Conservation (phyloP, 345 rosid species). For the Hirschfeldia incana region DNA sequence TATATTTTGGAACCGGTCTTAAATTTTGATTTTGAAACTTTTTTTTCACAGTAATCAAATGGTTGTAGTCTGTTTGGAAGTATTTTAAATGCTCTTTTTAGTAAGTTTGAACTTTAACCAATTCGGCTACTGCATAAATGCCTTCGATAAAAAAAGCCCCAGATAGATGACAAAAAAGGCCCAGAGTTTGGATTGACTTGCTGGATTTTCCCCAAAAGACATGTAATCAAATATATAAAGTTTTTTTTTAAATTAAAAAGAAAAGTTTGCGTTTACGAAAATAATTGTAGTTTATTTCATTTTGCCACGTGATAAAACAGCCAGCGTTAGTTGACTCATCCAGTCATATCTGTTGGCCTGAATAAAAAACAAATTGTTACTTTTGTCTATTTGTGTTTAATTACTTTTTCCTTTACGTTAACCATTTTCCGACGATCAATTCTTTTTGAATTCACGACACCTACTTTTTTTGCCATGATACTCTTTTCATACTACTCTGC, state of each 20-base stretch:
- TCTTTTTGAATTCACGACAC: neutral
- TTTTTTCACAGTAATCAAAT: neutral
- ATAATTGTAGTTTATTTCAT: neutral
- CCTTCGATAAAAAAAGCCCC: neutral
- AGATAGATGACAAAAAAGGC: too few relatives aligned
- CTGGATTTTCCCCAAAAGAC: neutral
- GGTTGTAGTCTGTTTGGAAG: neutral
- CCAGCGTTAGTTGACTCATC: neutral
- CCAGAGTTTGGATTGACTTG: neutral
- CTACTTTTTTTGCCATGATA: neutral
- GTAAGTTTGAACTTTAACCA: neutral
- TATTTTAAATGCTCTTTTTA: neutral
- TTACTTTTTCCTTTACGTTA: neutral
- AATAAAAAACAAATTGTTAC: neutral
- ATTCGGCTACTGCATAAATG: neutral
- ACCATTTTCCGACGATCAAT: neutral
- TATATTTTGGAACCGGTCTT: too few relatives aligned
- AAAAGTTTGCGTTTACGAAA: neutral
- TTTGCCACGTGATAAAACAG: neutral
- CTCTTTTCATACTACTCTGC: too few relatives aligned
- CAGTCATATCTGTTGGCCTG: neutral
- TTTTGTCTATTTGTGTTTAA: neutral
- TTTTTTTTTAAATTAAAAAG: too few relatives aligned
- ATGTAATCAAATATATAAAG: too few relatives aligned
- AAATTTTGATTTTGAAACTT: too few relatives aligned